These are phyloP conservation scores for Byssothecium circinans DNA, from an alignment of 2,329 filamentous ascomycete genomes.

Conservation along the genomic window DNA sequence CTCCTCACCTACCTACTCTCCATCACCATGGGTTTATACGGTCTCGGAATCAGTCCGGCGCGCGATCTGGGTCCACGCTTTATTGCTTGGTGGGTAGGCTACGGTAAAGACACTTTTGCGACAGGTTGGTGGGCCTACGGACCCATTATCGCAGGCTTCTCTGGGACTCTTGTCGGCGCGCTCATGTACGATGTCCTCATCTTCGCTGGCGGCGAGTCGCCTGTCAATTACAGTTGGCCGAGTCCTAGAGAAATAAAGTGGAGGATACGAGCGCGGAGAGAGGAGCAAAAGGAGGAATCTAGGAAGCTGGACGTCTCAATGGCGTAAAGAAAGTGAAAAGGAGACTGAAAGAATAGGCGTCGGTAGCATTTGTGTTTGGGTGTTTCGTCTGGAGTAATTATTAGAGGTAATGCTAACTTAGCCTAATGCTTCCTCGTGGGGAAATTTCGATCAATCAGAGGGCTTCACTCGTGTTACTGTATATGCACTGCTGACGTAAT, in stretches of 20 bases:
- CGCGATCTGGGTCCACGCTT: constrained; percentile 72
- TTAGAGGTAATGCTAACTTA: no score
- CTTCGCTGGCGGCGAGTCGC: constrained; percentile 34
- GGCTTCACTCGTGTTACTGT: no score
- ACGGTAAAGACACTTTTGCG: constrained; percentile 54
- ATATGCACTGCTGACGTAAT: background rate
- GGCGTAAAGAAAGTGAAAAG: no score
- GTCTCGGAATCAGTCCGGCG: constrained; percentile 64
- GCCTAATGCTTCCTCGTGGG: background rate
- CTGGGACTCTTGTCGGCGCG: constrained; percentile 29
- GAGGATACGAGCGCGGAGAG: constrained; percentile 16
- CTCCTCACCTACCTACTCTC: constrained; percentile 28
- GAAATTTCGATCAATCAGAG: background rate
- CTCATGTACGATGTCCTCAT: constrained; percentile 36
- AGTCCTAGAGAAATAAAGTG: constrained; percentile 23
- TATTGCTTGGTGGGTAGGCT: constrained; percentile 67
- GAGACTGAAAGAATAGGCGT: no score
- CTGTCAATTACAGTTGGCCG: constrained; percentile 36
- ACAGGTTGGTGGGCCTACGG: constrained; percentile 34
- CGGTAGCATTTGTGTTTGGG: background rate
- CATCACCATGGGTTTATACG: constrained; percentile 30
- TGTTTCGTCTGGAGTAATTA: no score
- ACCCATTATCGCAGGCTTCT: constrained; percentile 25
- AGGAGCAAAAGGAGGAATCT: constrained; percentile 19
- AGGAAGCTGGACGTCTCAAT: background rate